Percentiles rank a stretch among this genome's conserved stretches.
Conservation (phyloP, 2,329 filamentous ascomycete genomes). For the Periconia digitata region DNA sequence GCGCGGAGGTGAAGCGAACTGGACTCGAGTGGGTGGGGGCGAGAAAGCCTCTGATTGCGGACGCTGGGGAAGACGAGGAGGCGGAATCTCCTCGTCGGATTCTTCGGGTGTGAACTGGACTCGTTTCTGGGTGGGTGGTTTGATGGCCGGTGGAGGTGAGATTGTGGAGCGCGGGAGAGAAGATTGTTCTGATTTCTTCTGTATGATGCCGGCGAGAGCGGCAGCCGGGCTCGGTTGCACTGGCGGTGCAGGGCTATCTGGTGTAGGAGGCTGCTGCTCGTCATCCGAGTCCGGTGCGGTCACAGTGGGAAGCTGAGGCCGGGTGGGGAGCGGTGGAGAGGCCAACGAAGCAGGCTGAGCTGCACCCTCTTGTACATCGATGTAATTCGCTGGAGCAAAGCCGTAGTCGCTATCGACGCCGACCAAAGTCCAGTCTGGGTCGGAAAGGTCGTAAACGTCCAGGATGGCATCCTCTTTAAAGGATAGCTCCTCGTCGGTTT, state of each 20-base stretch:
- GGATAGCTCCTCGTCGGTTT: constrained; percentile 96
- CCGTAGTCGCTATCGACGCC: constrained; percentile 83
- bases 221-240: constrained; percentile 58
- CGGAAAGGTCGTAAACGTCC: constrained; percentile 83
- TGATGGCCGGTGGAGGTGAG: constrained; percentile 56
- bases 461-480: constrained; percentile 87
- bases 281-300: constrained; percentile 48
- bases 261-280: constrained; percentile 46
- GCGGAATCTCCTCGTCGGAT: constrained; percentile 65
- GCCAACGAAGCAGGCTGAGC: constrained; percentile 35
- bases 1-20: constrained; percentile 43
- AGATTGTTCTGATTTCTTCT: constrained; percentile 49
- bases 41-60: constrained; percentile 59
- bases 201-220: constrained; percentile 58
- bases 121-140: constrained; percentile 50
- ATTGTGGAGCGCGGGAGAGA: constrained; percentile 30
- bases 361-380: constrained; percentile 65
- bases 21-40: constrained; percentile 46
- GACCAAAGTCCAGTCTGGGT: constrained; percentile 95
- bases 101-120: constrained; percentile 65
- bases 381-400: constrained; percentile 95
- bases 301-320: constrained; percentile 40
- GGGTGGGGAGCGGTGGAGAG: constrained; percentile 48
- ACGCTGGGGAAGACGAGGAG: constrained; percentile 62
- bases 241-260: constrained; percentile 43